A percentile compares a stretch with the other conserved stretches of the same genome.
phyloP scores from a whole-genome alignment of 2,329 filamentous ascomycete genomes.

The Alternaria alternata region DNA sequence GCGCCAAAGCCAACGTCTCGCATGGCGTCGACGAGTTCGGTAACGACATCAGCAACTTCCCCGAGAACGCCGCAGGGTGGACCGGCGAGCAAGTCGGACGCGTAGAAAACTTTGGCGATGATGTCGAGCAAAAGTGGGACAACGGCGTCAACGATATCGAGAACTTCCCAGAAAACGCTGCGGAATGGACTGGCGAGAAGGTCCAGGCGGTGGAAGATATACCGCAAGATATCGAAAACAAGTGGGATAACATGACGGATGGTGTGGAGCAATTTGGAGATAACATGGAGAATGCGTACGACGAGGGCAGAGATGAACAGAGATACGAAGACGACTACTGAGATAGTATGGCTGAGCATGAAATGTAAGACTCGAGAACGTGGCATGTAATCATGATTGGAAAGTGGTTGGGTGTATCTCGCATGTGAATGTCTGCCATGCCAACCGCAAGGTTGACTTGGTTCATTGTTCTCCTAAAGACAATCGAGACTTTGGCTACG shows the following conservation, averaged over 20 bases:
- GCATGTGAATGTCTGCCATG: neutral
- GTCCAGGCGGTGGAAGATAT: constrained; percentile 37
- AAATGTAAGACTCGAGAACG: neutral
- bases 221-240: constrained; percentile 33
- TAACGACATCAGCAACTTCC: constrained; percentile 29
- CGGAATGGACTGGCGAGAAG: constrained; percentile 33
- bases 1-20: constrained; percentile 23
- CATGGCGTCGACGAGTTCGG: constrained; percentile 26
- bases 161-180: constrained; percentile 36
- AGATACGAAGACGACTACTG: constrained; percentile 33
- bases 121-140: constrained; percentile 30
- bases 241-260: constrained; percentile 31
- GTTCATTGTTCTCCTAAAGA: neutral
- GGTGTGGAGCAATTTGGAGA: constrained; percentile 30
- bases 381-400: neutral
- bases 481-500: neutral
- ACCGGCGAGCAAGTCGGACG: constrained; percentile 36
- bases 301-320: constrained; percentile 32
- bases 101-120: constrained; percentile 32
- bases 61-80: constrained; percentile 35
- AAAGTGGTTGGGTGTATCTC: neutral
- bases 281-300: constrained; percentile 35
- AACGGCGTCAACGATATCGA: constrained; percentile 32
- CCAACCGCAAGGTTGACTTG: neutral
- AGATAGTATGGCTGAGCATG: neutral